Percentiles rank a stretch among this genome's conserved stretches.
Evolutionary conservation across 768 basidiomycete genomes (phyloP).

Genomic region (Austroboletus eburneus): DNA sequence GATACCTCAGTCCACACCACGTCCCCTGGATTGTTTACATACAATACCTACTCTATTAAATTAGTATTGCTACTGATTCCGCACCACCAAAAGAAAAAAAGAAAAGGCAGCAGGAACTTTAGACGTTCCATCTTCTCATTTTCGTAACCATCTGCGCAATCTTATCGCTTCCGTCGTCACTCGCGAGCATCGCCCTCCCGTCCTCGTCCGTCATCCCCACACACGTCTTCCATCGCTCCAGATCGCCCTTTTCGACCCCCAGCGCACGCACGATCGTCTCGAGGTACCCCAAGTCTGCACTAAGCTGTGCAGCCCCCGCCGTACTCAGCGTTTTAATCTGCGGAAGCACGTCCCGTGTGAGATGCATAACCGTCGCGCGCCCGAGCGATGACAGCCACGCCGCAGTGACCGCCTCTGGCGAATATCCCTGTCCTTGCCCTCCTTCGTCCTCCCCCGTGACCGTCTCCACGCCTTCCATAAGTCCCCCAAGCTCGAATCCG

Average conservation of each 20-base stretch:
- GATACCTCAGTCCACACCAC: too few species aligned
- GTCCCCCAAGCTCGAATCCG: slow-evolving; percentile 78
- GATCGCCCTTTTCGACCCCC: slow-evolving; percentile 78
- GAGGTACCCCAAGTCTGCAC: slow-evolving; percentile 84
- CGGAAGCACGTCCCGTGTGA: slow-evolving; percentile 70
- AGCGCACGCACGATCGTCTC: slow-evolving; percentile 87
- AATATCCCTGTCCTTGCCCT: slow-evolving; percentile 34
- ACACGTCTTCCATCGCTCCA: slow-evolving; percentile 76
- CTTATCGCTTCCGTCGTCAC: slow-evolving; percentile 19
- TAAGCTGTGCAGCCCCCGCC: slow-evolving; percentile 77
- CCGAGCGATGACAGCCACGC: slow-evolving; percentile 94
- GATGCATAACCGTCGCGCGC: slow-evolving; percentile 67
- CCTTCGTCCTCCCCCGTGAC: slow-evolving; percentile 47
- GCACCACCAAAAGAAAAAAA: too few species aligned
- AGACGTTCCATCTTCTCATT: slow-evolving; percentile 31
- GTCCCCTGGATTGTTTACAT: too few species aligned
- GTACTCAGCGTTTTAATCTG: slow-evolving; percentile 57
- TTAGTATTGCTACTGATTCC: too few species aligned
- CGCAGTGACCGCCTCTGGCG: slow-evolving; percentile 78
- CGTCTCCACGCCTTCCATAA: slow-evolving; percentile 50
- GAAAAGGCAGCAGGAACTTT: neutral
- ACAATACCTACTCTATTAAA: too few species aligned
- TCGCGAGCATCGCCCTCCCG: slow-evolving; percentile 21
- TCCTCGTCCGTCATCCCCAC: slow-evolving; percentile 56
- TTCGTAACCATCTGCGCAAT: slow-evolving; percentile 21